Evolutionary conservation across 2,329 filamentous ascomycete species (phyloP).

Genomic region (Ophiostoma angusticollis): DNA sequence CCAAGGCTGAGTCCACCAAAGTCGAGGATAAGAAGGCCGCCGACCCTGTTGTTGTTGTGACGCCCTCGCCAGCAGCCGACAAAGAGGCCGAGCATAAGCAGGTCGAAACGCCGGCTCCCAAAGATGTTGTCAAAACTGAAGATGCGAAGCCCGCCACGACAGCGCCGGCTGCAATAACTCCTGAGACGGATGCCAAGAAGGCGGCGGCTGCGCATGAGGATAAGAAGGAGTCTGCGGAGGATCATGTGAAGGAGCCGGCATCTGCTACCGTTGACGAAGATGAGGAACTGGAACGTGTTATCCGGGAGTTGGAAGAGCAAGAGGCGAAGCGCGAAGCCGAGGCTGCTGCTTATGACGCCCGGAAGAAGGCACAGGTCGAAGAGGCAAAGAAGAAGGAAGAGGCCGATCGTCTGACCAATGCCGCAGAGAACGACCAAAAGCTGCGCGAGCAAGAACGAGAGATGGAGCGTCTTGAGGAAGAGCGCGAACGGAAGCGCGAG

Average conservation of each 20-base stretch:
- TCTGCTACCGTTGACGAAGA: slow-evolving; percentile 28
- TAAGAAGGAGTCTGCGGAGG: slow-evolving; percentile 22
- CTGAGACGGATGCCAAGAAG: too few relatives aligned
- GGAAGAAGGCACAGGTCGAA: slow-evolving; percentile 11
- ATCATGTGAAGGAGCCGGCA: slow-evolving; percentile 17
- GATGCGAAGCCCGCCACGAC: neutral
- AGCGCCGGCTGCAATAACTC: too few relatives aligned
- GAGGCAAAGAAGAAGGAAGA: slow-evolving; percentile 12
- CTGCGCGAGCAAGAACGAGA: slow-evolving; percentile 61
- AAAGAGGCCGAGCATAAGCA: neutral
- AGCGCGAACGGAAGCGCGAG: slow-evolving; percentile 45
- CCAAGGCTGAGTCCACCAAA: slow-evolving; percentile 14
- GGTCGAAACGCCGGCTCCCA: slow-evolving; percentile 1
- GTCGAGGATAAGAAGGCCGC: neutral
- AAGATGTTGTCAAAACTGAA: neutral
- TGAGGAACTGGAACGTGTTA: slow-evolving; percentile 15
- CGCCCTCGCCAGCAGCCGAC: neutral
- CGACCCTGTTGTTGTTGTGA: too few relatives aligned
- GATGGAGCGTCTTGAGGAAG: slow-evolving; percentile 61
- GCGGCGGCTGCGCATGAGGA: neutral
- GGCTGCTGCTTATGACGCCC: slow-evolving; percentile 11
- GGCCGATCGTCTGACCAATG: slow-evolving; percentile 8
- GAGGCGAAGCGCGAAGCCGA: slow-evolving; percentile 14
- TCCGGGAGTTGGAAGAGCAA: slow-evolving; percentile 17
- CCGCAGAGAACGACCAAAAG: slow-evolving; percentile 27